Evolutionary conservation across 192 early-diverging fungal genomes (phyloP).

Genomic region (Hyaloraphidium curvatum): DNA sequence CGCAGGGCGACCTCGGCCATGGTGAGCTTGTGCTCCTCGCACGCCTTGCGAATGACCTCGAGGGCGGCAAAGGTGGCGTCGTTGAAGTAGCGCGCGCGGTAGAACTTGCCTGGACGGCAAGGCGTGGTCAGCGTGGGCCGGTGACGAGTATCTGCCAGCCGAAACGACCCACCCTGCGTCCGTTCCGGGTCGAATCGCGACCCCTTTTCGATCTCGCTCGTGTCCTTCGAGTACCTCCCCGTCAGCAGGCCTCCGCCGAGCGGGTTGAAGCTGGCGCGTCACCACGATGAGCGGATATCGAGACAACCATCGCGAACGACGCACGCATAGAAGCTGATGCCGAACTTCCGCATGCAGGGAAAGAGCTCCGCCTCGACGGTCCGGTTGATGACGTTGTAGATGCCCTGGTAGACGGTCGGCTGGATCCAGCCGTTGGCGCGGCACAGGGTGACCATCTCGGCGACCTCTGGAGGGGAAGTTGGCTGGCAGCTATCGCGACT

Average conservation of each 20-base stretch:
- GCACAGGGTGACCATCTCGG: not conserved
- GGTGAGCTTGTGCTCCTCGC: constrained; percentile 12
- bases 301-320: no score
- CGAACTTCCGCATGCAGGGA: not conserved
- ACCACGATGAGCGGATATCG: no score
- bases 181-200: not conserved
- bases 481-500: no score
- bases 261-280: no score
- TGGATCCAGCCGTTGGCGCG: not conserved
- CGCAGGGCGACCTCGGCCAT: not conserved
- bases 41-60: constrained; percentile 16
- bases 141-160: not conserved
- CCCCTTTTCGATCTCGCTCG: not conserved
- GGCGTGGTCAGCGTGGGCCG: not conserved
- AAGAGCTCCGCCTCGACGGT: not conserved
- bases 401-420: not conserved
- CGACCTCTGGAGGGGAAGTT: no score
- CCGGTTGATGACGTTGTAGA: not conserved
- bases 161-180: not conserved
- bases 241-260: not conserved
- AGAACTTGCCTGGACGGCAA: constrained; percentile 3
- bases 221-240: not conserved
- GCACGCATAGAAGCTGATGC: not conserved
- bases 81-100: constrained; percentile 23
- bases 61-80: constrained; percentile 30